phyloP scores from a whole-genome alignment of 75 land plant genomes.

The Chamaecyparis obtusa region DNA sequence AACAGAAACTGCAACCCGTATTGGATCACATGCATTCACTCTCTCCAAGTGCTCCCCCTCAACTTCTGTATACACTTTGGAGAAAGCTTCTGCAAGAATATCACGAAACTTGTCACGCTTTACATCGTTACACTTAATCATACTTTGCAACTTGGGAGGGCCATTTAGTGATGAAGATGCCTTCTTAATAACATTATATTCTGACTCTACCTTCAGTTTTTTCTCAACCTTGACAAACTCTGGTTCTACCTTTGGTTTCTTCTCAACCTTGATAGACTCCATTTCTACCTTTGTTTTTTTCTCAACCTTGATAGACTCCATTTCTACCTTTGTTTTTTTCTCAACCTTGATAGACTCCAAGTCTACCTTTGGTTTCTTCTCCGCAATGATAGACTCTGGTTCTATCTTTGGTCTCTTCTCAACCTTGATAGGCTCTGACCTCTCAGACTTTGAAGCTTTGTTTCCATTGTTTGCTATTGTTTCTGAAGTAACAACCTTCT shows the following conservation, averaged over 20 bases:
- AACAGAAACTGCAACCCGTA: conserved; percentile 73
- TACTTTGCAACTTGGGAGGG: conserved; percentile 48
- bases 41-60: conserved; percentile 26
- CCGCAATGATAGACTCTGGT: background rate
- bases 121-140: conserved; percentile 68
- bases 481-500: conserved; percentile 71
- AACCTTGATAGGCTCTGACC: background rate
- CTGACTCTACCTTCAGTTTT: conserved; percentile 18
- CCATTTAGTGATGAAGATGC: conserved; percentile 20
- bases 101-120: conserved; percentile 77
- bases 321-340: conserved; percentile 1
- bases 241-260: conserved; percentile 19
- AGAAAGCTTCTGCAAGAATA: conserved; percentile 60
- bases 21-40: conserved; percentile 56
- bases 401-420: conserved; percentile 9
- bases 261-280: conserved; percentile 6
- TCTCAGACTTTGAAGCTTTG: conserved; percentile 5
- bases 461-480: conserved; percentile 32
- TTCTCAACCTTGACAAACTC: conserved; percentile 13
- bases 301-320: conserved; percentile 35
- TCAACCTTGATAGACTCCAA: conserved; percentile 13
- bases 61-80: conserved; percentile 56
- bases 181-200: conserved; percentile 14
- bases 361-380: conserved; percentile 20
- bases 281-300: conserved; percentile 20